A percentile compares a stretch with the other conserved stretches of the same genome.
These are phyloP conservation scores for Paecilomyces variotii DNA, from an alignment of 2,329 filamentous ascomycete genomes.

Conservation along the genomic window DNA sequence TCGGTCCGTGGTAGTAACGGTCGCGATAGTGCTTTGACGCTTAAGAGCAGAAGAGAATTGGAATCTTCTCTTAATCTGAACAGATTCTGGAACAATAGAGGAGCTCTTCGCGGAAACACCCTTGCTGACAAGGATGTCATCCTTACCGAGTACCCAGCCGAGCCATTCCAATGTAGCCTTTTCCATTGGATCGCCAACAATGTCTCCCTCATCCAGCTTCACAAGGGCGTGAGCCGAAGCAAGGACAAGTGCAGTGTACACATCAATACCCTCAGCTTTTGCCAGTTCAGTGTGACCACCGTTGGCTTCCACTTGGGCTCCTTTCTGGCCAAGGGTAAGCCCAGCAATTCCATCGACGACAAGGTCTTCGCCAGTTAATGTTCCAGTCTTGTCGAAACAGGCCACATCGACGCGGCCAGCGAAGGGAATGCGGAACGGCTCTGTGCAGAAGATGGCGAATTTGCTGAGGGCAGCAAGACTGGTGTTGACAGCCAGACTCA, in stretches of 20 bases:
- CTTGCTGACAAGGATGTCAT: conserved; percentile 73
- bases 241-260: conserved; percentile 85
- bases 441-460: conserved; percentile 96
- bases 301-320: conserved; percentile 62
- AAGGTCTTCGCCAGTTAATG: conserved; percentile 88
- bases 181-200: conserved; percentile 98
- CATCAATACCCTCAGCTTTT: conserved; percentile 59
- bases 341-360: conserved; percentile 96
- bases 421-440: conserved; percentile 96
- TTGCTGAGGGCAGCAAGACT: conserved; percentile 90
- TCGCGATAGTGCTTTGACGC: conserved; percentile 89
- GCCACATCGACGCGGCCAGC: conserved; percentile 92
- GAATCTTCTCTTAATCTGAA: conserved; percentile 94
- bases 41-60: conserved; percentile 97
- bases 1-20: conserved; percentile 63
- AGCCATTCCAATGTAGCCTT: conserved; percentile 87
- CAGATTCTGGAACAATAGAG: conserved; percentile 53
- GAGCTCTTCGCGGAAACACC: conserved; percentile 30
- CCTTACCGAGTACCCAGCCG: conserved; percentile 85
- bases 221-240: conserved; percentile 93
- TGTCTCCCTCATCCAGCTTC: conserved; percentile 91
- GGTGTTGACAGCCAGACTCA: conserved; percentile 95
- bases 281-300: conserved; percentile 76
- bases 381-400: conserved; percentile 98
- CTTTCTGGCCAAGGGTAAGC: conserved; percentile 62